phyloP scores from a whole-genome alignment of 306 rosid species.

The Sophora flavescens region DNA sequence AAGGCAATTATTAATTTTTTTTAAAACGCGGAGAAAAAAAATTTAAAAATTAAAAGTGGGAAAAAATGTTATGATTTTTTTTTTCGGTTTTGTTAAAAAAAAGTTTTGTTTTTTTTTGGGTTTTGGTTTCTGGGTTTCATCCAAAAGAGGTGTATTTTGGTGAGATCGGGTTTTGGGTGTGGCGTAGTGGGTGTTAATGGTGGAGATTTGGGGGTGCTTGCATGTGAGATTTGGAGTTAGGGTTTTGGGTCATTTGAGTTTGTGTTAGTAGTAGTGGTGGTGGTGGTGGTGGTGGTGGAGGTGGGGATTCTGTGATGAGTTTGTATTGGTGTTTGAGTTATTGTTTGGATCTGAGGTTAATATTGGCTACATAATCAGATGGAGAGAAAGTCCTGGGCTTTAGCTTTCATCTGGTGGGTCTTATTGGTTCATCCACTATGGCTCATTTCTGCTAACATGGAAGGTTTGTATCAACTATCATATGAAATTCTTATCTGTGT shows the following conservation, averaged over 20 bases:
- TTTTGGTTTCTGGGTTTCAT: slow-evolving; percentile 41
- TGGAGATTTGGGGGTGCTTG: slow-evolving; percentile 54
- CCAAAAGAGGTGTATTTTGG: slow-evolving; percentile 28
- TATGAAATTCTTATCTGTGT: neutral
- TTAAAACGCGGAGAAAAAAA: slow-evolving; percentile 31
- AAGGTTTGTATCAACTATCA: slow-evolving; percentile 64
- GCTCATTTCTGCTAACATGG: slow-evolving; percentile 91
- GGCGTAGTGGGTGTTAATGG: slow-evolving; percentile 56
- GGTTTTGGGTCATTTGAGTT: slow-evolving; percentile 47
- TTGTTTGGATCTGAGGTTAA: slow-evolving; percentile 86
- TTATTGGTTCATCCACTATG: slow-evolving; percentile 72
- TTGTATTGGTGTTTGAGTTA: slow-evolving; percentile 51
- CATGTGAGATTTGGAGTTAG: slow-evolving; percentile 56
- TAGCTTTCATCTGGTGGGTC: slow-evolving; percentile 61
- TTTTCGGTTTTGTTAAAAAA: slow-evolving; percentile 28
- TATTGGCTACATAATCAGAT: slow-evolving; percentile 63
- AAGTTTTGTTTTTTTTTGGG: slow-evolving; percentile 24
- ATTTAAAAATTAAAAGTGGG: slow-evolving; percentile 15
- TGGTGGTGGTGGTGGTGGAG: slow-evolving; percentile 38
- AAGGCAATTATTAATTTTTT: slow-evolving; percentile 35
- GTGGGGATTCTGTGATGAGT: slow-evolving; percentile 56
- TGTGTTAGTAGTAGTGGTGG: slow-evolving; percentile 7
- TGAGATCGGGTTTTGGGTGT: slow-evolving; percentile 72
- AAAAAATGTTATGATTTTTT: slow-evolving; percentile 52
- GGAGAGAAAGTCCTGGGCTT: slow-evolving; percentile 68